Conservation (phyloP, 176 grass and related monocot species). For the Bromus sterilis region DNA sequence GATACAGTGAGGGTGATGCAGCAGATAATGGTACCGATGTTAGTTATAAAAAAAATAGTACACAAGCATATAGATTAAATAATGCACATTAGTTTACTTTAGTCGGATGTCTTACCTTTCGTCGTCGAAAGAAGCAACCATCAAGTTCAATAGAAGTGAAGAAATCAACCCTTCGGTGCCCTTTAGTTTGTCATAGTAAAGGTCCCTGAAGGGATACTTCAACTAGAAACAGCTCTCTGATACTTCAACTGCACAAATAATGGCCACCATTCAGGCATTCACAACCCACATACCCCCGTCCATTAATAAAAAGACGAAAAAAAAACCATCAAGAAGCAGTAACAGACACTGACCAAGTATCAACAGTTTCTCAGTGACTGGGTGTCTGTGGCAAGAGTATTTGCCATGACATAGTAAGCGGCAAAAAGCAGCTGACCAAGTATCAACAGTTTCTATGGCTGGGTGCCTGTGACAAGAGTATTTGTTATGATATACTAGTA, state of each 20-base stretch:
- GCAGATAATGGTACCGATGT: too few relatives aligned
- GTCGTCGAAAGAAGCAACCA: conserved; percentile 75
- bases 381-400: too few relatives aligned
- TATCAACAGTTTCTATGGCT: too few relatives aligned
- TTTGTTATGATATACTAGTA: too few relatives aligned
- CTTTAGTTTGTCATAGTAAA: conserved; percentile 76
- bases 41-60: too few relatives aligned
- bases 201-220: conserved; percentile 73
- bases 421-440: too few relatives aligned
- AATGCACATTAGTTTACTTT: neutral
- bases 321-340: neutral
- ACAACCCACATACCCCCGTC: neutral
- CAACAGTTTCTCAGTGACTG: too few relatives aligned
- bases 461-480: too few relatives aligned
- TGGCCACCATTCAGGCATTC: neutral
- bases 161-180: conserved; percentile 88
- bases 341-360: conserved; percentile 11
- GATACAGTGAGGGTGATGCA: too few relatives aligned
- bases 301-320: neutral
- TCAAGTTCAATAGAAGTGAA: conserved; percentile 77
- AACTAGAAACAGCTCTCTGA: conserved; percentile 74
- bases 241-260: conserved; percentile 62
- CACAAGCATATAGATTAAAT: too few relatives aligned
- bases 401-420: too few relatives aligned
- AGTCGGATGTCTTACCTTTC: conserved; percentile 32